A percentile compares a stretch with the other conserved stretches of the same genome.
These are phyloP conservation scores for Lathyrus sativus DNA, from an alignment of 306 rosid genomes.

Conservation along the genomic window DNA sequence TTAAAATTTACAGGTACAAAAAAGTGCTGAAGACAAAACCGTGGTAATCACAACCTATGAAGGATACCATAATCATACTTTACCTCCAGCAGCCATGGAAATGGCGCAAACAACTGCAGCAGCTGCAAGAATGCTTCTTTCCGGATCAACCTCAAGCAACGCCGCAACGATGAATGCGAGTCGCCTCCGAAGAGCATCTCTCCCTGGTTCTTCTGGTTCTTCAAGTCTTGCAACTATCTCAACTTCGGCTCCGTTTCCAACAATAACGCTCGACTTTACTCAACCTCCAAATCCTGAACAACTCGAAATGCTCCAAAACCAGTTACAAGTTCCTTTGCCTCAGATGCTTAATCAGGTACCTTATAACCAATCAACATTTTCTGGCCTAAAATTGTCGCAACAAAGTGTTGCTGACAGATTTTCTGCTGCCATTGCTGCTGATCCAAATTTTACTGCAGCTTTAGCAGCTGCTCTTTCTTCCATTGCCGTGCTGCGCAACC, in stretches of 20 bases:
- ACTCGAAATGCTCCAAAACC: constrained; percentile 46
- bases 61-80: constrained; percentile 81
- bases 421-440: constrained; percentile 69
- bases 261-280: constrained; percentile 83
- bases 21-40: constrained; percentile 76
- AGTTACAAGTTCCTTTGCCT: constrained; percentile 41
- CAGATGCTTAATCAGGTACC: constrained; percentile 53
- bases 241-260: constrained; percentile 89
- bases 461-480: constrained; percentile 71
- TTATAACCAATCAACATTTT: constrained; percentile 62
- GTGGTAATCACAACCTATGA: constrained; percentile 81
- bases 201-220: constrained; percentile 67
- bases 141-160: constrained; percentile 77
- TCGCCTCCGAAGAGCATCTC: constrained; percentile 53
- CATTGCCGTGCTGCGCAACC: constrained; percentile 50
- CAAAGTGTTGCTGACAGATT: constrained; percentile 44
- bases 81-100: constrained; percentile 80
- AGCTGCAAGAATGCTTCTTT: constrained; percentile 73
- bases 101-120: constrained; percentile 85
- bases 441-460: constrained; percentile 72
- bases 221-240: constrained; percentile 86
- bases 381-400: constrained; percentile 70
- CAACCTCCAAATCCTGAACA: constrained; percentile 61
- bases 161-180: constrained; percentile 64
- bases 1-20: constrained; percentile 63